Evolutionary conservation across 257 asterid species (phyloP).

Genomic region (Haberlea rhodopensis): DNA sequence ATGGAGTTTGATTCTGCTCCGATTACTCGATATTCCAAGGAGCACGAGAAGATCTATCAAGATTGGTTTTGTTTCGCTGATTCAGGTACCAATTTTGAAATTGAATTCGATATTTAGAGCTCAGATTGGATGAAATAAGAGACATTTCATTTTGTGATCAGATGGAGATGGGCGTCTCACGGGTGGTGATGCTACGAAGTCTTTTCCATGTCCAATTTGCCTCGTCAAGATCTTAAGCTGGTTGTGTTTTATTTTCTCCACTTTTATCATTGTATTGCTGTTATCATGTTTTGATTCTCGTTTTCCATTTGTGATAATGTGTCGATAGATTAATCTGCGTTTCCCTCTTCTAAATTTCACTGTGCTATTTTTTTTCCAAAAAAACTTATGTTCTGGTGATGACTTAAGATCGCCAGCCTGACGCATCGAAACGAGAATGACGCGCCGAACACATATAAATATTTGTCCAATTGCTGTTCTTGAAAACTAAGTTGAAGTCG

Average conservation of each 20-base stretch:
- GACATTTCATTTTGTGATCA: slow-evolving; percentile 18
- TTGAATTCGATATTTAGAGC: background rate
- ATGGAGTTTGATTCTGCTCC: slow-evolving; percentile 90
- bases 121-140: background rate
- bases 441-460: background rate
- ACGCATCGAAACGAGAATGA: background rate
- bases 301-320: background rate
- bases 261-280: background rate
- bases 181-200: slow-evolving; percentile 84
- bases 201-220: slow-evolving; percentile 70
- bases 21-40: slow-evolving; percentile 71
- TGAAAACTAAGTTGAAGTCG: slow-evolving; percentile 5
- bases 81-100: slow-evolving; percentile 50
- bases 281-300: background rate
- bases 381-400: background rate
- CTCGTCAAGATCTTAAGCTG: slow-evolving; percentile 95
- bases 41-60: slow-evolving; percentile 79
- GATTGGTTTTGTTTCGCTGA: slow-evolving; percentile 77
- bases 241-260: slow-evolving; percentile 25
- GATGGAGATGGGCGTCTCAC: slow-evolving; percentile 93
- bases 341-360: background rate
- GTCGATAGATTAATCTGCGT: background rate
- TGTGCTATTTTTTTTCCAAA: background rate
- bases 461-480: background rate
- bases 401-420: background rate